Evolutionary conservation across 176 grass and related monocot genomes (phyloP), one percentile per base, ranked within the genome.

Genomic region (Echinochloa phyllopogon): DNA sequence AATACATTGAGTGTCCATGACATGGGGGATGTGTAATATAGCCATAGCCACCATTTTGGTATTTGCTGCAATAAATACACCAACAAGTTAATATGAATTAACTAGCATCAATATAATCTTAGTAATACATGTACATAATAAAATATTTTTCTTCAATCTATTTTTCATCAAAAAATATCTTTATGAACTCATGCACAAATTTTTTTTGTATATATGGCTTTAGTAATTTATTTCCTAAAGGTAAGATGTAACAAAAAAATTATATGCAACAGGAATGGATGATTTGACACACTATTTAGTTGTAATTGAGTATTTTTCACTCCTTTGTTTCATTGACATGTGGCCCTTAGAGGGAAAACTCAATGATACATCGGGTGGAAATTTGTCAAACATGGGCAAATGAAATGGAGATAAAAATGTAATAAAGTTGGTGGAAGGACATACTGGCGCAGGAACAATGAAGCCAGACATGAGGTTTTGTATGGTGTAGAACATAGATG

Each of bases 41-140:
- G 4, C 94, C 92, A 97, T 83, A 92, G 84, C 94, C 92, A 97
- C 94, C 94, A 97, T 83, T 77, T 86, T 3, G 94, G 94, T 75
- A 97, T 94, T 97, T 89, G 79, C 92, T 97, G 88, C 85, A 90
- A 78, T 57, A 24, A 14, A 57, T 29, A 14, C 15, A 75, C 24
- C 7, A 83, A 0, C 5, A 61, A 45, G 12, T 20, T n/a, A 72
- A 68, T 59, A 41, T 81, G 49, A 52, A 40, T 40, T 10, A 38
- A 38, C 6, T 6, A 66, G 6, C 49, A 37, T n/a, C 40, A 23
- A 6, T 72, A 17, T 9, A 4, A 44, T 15, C 7, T 61, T 43
- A 17, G 48, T 75, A 75, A 10, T 16, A 43, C 27, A 25, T 41
- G 15, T 8, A 23, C 11, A 42, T 43, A 25, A 52, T 14, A 45